These are phyloP conservation scores for Cadophora sp. DNA, from an alignment of 2,329 filamentous ascomycete species.

Conservation along the genomic window DNA sequence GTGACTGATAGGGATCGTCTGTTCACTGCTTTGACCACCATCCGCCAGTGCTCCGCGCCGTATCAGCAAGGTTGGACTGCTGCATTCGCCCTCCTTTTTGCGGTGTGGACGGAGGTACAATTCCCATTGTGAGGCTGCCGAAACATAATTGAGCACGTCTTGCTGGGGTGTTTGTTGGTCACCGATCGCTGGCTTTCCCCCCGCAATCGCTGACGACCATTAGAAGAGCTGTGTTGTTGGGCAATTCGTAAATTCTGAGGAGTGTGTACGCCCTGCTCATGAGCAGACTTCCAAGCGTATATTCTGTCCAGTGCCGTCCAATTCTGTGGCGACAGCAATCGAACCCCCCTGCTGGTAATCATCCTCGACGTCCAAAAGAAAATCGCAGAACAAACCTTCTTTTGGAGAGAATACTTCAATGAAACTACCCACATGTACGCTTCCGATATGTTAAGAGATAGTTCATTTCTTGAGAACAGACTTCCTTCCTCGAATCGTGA, in stretches of 20 bases:
- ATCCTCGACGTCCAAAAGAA: not conserved
- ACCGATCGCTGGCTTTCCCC: not conserved
- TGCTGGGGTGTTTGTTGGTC: not conserved
- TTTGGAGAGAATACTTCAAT: not conserved
- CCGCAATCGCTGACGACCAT: not conserved
- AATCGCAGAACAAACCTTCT: not conserved
- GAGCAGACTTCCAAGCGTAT: not conserved
- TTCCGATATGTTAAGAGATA: too few relatives aligned
- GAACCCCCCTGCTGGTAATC: slow-evolving; percentile 1
- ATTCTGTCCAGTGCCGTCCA: not conserved
- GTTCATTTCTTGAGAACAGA: not conserved
- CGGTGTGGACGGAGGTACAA: not conserved
- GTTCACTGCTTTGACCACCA: not conserved
- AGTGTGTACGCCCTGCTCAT: not conserved
- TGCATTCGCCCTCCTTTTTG: not conserved
- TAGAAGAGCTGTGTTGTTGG: not conserved
- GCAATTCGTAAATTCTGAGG: not conserved
- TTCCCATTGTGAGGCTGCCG: not conserved
- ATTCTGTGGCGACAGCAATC: not conserved
- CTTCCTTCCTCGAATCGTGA: not conserved
- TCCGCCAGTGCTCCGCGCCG: not conserved
- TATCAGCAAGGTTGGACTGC: not conserved
- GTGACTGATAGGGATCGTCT: not conserved
- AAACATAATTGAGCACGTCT: not conserved
- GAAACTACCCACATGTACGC: not conserved